Evolutionary conservation across 305 asterid genomes (phyloP).

Genomic region (Fraxinus ornus): DNA sequence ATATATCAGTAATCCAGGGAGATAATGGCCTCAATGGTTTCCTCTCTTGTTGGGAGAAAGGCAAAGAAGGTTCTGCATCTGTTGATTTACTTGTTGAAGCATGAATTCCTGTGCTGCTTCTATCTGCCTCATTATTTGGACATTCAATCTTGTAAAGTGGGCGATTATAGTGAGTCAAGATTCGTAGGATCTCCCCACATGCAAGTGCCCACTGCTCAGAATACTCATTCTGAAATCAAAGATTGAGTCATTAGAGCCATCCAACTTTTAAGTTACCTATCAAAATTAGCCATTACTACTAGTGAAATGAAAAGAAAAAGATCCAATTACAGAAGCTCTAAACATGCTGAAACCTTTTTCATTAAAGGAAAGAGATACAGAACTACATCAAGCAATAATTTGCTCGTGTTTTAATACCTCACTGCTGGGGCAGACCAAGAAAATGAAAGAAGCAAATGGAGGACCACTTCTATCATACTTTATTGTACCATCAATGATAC

Average conservation of each 20-base stretch:
- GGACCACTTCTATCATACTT: conserved; percentile 74
- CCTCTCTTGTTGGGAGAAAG: conserved; percentile 66
- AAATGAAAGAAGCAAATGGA: conserved; percentile 92
- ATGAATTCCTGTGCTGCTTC: conserved; percentile 65
- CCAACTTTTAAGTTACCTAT: neutral
- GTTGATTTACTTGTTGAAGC: conserved; percentile 73
- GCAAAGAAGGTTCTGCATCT: conserved; percentile 39
- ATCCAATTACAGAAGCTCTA: neutral
- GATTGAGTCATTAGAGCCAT: conserved; percentile 24
- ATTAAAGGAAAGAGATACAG: conserved; percentile 7
- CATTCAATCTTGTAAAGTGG: conserved; percentile 77
- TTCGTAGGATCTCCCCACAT: conserved; percentile 92
- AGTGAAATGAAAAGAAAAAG: conserved; percentile 1
- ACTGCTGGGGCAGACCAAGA: conserved; percentile 72
- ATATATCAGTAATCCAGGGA: conserved; percentile 94
- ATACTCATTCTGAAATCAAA: conserved; percentile 66
- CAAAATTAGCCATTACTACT: neutral
- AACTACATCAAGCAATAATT: conserved; percentile 2
- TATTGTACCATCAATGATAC: conserved; percentile 76
- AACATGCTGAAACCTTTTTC: conserved; percentile 1
- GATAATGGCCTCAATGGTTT: conserved; percentile 88
- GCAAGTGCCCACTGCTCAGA: conserved; percentile 99
- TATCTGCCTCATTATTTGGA: conserved; percentile 57
- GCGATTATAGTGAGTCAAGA: conserved; percentile 91
- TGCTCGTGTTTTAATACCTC: conserved; percentile 53